phyloP scores from a whole-genome alignment of 305 asterid species.

The Lippia alba region DNA sequence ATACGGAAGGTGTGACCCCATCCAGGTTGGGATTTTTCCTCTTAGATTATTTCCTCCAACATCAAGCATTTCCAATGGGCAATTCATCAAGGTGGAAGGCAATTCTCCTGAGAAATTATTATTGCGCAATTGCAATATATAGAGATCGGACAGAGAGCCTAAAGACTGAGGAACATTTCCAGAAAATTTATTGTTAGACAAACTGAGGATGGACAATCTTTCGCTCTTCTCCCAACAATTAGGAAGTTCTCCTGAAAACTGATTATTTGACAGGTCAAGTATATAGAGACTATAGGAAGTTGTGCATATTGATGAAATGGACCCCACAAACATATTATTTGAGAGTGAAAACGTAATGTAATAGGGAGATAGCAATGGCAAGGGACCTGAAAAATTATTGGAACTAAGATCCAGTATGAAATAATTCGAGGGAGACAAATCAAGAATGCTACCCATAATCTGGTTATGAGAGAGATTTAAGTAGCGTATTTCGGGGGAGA shows the following conservation, averaged over 20 bases:
- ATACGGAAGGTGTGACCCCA: too few relatives aligned
- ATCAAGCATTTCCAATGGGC: not conserved
- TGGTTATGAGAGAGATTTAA: slow-evolving; percentile 15
- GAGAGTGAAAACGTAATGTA: slow-evolving; percentile 29
- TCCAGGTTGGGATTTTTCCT: too few relatives aligned
- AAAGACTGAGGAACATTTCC: slow-evolving; percentile 41
- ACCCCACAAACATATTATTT: slow-evolving; percentile 36
- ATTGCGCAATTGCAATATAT: slow-evolving; percentile 28
- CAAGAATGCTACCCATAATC: slow-evolving; percentile 33
- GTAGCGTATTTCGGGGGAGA: slow-evolving; percentile 7
- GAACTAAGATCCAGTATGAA: slow-evolving; percentile 34
- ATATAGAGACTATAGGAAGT: not conserved
- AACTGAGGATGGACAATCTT: slow-evolving; percentile 3
- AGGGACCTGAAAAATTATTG: slow-evolving; percentile 39
- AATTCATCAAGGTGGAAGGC: slow-evolving; percentile 32
- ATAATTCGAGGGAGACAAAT: slow-evolving; percentile 16
- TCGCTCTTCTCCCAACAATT: too few relatives aligned
- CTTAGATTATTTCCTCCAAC: too few relatives aligned
- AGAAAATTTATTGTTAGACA: slow-evolving; percentile 35
- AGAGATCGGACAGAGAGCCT: slow-evolving; percentile 3
- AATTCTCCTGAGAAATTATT: slow-evolving; percentile 40
- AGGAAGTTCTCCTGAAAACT: slow-evolving; percentile 2
- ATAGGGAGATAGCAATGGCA: slow-evolving; percentile 30
- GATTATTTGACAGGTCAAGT: slow-evolving; percentile 38
- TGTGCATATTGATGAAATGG: slow-evolving; percentile 28